Conservation (phyloP, 2,329 filamentous ascomycete species). For the Elsinoe ampelina region DNA sequence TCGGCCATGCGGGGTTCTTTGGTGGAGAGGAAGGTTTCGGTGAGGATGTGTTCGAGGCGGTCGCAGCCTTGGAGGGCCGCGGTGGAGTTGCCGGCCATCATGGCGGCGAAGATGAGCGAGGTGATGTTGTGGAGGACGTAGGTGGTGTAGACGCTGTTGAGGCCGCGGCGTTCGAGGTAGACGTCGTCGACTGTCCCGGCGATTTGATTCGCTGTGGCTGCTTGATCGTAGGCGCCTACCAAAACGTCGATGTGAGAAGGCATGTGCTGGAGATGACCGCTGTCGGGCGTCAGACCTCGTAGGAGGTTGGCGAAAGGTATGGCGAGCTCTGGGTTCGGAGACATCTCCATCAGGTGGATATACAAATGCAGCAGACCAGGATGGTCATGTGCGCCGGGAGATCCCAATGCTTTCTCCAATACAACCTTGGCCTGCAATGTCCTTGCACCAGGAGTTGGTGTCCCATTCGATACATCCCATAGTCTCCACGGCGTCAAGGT, state of each 20-base stretch:
- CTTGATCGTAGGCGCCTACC: constrained; percentile 59
- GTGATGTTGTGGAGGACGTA: constrained; percentile 69
- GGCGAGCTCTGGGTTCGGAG: constrained; percentile 53
- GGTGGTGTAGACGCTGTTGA: constrained; percentile 64
- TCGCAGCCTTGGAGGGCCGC: constrained; percentile 53
- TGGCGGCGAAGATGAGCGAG: constrained; percentile 65
- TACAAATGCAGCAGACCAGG: constrained; percentile 66
- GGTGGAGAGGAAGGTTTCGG: constrained; percentile 54
- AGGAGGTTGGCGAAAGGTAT: constrained; percentile 53
- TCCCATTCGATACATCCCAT: constrained; percentile 52
- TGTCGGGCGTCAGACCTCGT: constrained; percentile 56
- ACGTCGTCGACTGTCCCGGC: constrained; percentile 61
- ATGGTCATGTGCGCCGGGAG: constrained; percentile 45
- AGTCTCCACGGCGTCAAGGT: constrained; percentile 57
- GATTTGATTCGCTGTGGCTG: constrained; percentile 56
- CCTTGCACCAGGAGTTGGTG: constrained; percentile 45
- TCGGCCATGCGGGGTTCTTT: constrained; percentile 59
- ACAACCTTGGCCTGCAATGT: constrained; percentile 51
- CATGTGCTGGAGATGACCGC: constrained; percentile 67
- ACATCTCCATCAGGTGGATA: constrained; percentile 74
- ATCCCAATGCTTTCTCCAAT: constrained; percentile 49
- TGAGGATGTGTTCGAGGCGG: constrained; percentile 52
- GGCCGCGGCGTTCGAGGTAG: constrained; percentile 50
- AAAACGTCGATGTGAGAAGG: constrained; percentile 67
- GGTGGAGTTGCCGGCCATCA: constrained; percentile 60